Percentiles rank a stretch among this genome's conserved stretches.
phyloP scores from a whole-genome alignment of 2,329 filamentous ascomycete genomes.

The Calonectria fujianensis region DNA sequence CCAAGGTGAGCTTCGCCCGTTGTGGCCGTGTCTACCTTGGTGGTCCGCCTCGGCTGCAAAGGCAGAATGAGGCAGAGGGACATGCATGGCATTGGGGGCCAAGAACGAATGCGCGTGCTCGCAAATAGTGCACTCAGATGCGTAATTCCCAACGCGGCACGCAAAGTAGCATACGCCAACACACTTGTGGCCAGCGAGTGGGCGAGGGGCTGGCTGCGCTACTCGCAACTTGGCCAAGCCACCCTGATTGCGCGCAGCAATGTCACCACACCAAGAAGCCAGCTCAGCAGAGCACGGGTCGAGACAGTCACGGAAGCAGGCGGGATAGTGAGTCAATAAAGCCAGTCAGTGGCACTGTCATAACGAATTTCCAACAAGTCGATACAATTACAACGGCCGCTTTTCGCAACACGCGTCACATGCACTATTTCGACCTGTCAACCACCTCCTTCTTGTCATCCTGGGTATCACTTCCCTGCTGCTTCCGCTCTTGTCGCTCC shows the following conservation, averaged over 20 bases:
- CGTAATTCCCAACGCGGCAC: not conserved
- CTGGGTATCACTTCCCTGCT: conserved; percentile 47
- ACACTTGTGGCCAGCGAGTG: not conserved
- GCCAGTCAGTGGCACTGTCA: not conserved
- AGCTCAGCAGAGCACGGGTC: not conserved
- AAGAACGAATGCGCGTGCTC: not conserved
- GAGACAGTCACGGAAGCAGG: not conserved
- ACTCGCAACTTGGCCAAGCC: not conserved
- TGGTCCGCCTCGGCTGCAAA: conserved; percentile 16
- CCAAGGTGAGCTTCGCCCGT: not conserved
- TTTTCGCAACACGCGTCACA: conserved; percentile 7
- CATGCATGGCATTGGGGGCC: not conserved
- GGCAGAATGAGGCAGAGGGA: not conserved
- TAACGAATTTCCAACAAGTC: conserved; percentile 24
- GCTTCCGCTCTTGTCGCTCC: not conserved
- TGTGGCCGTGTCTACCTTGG: conserved; percentile 6
- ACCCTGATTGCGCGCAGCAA: conserved; percentile 11
- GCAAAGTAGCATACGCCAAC: not conserved
- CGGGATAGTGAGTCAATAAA: not conserved
- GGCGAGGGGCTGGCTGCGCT: not conserved
- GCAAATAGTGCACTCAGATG: not conserved
- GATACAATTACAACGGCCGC: conserved; percentile 33
- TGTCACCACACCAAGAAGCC: conserved; percentile 19
- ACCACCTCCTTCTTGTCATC: conserved; percentile 40
- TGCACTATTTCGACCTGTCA: conserved; percentile 46